A percentile compares a stretch with the other conserved stretches of the same genome.
These are phyloP conservation scores for Trichoderma sp. DNA, from an alignment of 2,329 filamentous ascomycete genomes.

Conservation along the genomic window DNA sequence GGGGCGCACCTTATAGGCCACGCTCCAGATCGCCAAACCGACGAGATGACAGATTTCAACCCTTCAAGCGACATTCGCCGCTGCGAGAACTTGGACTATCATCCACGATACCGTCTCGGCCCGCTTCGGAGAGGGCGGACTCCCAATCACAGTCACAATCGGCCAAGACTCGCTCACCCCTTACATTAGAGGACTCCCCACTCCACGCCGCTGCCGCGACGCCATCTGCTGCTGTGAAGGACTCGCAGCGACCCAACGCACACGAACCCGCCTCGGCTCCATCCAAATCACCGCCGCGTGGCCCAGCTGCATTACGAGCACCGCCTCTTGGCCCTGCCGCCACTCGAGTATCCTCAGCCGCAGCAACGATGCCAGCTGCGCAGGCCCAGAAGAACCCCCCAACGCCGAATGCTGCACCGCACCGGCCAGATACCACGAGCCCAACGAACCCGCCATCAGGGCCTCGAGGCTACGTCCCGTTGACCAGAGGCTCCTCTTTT, in stretches of 20 bases:
- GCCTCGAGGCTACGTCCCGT: constrained; percentile 51
- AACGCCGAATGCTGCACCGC: constrained; percentile 33
- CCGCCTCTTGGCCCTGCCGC: constrained; percentile 46
- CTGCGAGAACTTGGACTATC: constrained; percentile 48
- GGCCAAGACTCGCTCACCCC: constrained; percentile 46
- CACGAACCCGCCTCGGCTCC: constrained; percentile 30
- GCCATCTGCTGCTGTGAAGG: constrained; percentile 28
- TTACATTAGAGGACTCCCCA: constrained; percentile 41
- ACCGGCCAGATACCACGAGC: constrained; percentile 41
- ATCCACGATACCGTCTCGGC: constrained; percentile 50
- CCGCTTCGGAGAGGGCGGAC: constrained; percentile 50
- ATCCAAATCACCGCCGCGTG: constrained; percentile 50
- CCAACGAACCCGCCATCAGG: constrained; percentile 52
- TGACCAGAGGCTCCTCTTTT: constrained; percentile 43
- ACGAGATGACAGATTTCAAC: constrained; percentile 43
- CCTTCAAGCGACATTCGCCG: constrained; percentile 47
- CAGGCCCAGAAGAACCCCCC: constrained; percentile 35
- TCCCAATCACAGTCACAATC: constrained; percentile 48
- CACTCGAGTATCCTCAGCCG: constrained; percentile 38
- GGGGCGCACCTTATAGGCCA: constrained; percentile 48
- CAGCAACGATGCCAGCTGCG: constrained; percentile 36
- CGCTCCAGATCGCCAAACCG: constrained; percentile 52
- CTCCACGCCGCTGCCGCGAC: constrained; percentile 26
- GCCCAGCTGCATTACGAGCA: constrained; percentile 51
- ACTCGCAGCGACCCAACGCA: constrained; percentile 28